Conservation (phyloP, 495 filamentous ascomycete species). For the Xanthoparmelia taractica region DNA sequence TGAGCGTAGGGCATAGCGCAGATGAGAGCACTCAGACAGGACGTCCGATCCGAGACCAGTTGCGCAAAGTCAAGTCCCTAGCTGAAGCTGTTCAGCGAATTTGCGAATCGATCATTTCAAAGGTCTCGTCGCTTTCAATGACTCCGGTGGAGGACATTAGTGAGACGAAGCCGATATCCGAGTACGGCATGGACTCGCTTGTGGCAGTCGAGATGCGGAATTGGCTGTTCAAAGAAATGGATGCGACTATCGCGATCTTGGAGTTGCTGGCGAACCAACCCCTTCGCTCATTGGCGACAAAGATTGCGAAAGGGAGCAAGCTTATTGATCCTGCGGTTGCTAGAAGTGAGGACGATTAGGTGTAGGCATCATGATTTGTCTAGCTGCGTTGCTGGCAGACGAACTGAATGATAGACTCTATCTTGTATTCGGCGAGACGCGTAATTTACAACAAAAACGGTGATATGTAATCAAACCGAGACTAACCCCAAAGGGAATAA, state of each 20-base stretch:
- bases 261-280: conserved; percentile 30
- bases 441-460: too few species aligned
- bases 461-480: too few species aligned
- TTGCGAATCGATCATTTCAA: conserved; percentile 1
- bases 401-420: neutral
- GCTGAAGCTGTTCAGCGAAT: neutral
- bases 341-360: neutral
- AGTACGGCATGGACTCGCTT: conserved; percentile 35
- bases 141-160: conserved; percentile 10
- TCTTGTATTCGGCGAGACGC: too few species aligned
- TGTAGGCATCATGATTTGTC: neutral
- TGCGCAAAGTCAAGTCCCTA: neutral
- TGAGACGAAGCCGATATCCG: conserved; percentile 21
- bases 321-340: neutral
- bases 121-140: conserved; percentile 2
- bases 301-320: neutral
- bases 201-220: conserved; percentile 37
- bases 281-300: conserved; percentile 3
- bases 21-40: neutral
- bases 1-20: neutral
- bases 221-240: conserved; percentile 33
- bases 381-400: neutral
- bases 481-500: too few species aligned
- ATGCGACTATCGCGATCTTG: conserved; percentile 31
- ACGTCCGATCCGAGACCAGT: neutral